A percentile compares a stretch with the other conserved stretches of the same genome.
Evolutionary conservation across 129 eudicot species (phyloP).

Genomic region (Centrapalus pauciflorus): DNA sequence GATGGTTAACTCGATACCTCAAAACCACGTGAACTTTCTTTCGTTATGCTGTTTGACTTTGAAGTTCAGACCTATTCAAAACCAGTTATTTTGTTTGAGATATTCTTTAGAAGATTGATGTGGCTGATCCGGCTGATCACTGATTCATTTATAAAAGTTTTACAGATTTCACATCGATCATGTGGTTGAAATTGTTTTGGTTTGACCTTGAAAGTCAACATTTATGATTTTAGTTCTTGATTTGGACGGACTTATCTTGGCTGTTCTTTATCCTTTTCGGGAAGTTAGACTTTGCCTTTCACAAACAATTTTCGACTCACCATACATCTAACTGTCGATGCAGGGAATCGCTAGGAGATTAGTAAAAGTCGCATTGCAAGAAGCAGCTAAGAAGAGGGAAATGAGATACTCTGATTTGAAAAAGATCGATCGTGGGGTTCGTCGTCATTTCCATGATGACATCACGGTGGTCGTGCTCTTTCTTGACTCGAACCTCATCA

Average conservation of each 20-base stretch:
- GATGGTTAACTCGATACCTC: conserved; percentile 11
- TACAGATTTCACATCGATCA: neutral
- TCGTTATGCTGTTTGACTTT: neutral
- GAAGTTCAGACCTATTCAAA: neutral
- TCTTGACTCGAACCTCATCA: conserved; percentile 70
- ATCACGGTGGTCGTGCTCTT: conserved; percentile 72
- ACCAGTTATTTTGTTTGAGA: neutral
- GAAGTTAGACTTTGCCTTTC: neutral
- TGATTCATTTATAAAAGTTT: neutral
- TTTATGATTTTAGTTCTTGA: neutral
- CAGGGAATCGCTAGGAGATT: conserved; percentile 90
- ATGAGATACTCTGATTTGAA: conserved; percentile 91
- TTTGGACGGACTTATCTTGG: conserved; percentile 3
- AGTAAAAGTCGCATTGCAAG: conserved; percentile 70
- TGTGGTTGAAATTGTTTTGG: neutral
- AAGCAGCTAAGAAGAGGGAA: conserved; percentile 89
- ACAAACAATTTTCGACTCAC: neutral
- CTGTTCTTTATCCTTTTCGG: neutral
- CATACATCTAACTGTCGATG: neutral
- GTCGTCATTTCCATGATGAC: conserved; percentile 94
- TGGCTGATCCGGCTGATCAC: too few relatives aligned
- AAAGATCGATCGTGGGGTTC: conserved; percentile 90
- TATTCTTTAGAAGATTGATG: neutral
- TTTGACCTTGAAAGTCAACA: neutral
- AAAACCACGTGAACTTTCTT: neutral